phyloP scores from a whole-genome alignment of 805 yeast genomes.

The Nematodospora valgi region DNA sequence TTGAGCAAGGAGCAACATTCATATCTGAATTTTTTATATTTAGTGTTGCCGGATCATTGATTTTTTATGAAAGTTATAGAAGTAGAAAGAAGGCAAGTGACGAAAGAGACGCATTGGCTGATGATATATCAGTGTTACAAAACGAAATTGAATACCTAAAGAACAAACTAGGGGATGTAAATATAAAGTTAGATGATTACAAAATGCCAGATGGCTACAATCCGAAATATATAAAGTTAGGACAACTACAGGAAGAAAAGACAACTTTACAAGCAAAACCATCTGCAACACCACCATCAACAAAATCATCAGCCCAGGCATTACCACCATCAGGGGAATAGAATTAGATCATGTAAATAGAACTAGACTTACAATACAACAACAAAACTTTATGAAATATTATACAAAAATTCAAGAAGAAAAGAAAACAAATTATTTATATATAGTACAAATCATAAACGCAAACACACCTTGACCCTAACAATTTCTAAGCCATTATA shows the following conservation, averaged over 20 bases:
- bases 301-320: not conserved
- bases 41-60: constrained; percentile 73
- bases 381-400: constrained; percentile 1
- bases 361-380: not conserved
- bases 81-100: constrained; percentile 60
- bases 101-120: constrained; percentile 64
- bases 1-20: constrained; percentile 78
- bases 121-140: constrained; percentile 67
- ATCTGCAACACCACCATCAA: not conserved
- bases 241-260: constrained; percentile 4
- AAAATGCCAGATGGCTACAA: constrained; percentile 34
- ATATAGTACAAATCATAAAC: not conserved
- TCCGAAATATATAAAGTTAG: constrained; percentile 15
- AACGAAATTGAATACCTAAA: constrained; percentile 62
- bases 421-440: not conserved
- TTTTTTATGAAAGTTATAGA: constrained; percentile 68
- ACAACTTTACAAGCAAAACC: not conserved
- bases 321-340: not conserved
- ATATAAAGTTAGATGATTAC: constrained; percentile 46
- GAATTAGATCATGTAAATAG: too few relatives aligned
- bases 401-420: constrained; percentile 2
- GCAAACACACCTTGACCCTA: too few relatives aligned
- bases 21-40: constrained; percentile 76
- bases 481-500: not conserved
- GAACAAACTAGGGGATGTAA: constrained; percentile 42